These are phyloP conservation scores for Striga asiatica DNA, from an alignment of 257 asterid species.

Conservation along the genomic window DNA sequence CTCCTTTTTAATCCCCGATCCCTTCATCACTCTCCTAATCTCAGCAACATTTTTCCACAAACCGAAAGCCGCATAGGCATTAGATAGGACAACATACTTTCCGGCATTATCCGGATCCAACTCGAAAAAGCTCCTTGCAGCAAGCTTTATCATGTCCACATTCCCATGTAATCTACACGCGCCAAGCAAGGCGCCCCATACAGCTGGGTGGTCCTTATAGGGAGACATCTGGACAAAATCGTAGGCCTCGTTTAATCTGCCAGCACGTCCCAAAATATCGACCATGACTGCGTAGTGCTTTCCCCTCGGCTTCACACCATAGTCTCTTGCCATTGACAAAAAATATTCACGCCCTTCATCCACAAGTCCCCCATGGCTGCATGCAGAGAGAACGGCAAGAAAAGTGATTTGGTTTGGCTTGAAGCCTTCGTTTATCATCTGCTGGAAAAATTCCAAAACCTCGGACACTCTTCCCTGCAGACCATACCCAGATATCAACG, in stretches of 20 bases:
- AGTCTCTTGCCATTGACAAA: constrained; percentile 61
- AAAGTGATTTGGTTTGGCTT: constrained; percentile 79
- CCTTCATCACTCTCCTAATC: constrained; percentile 74
- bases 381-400: constrained; percentile 84
- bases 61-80: constrained; percentile 81
- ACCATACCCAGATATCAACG: constrained; percentile 85
- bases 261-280: constrained; percentile 83
- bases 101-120: constrained; percentile 82
- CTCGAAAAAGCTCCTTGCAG: constrained; percentile 71
- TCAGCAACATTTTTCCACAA: constrained; percentile 84
- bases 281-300: constrained; percentile 80
- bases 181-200: constrained; percentile 90
- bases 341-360: constrained; percentile 62
- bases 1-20: constrained; percentile 65
- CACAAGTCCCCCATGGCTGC: constrained; percentile 85
- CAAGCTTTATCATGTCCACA: constrained; percentile 55
- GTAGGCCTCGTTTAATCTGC: constrained; percentile 79
- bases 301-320: constrained; percentile 61
- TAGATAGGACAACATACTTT: constrained; percentile 71
- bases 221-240: constrained; percentile 44
- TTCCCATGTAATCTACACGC: constrained; percentile 78
- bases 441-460: constrained; percentile 50
- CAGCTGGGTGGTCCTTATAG: constrained; percentile 63
- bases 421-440: constrained; percentile 77
- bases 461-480: constrained; percentile 62